Conservation (phyloP, 768 basidiomycete genomes). For the Glaciozyma antarctica region DNA sequence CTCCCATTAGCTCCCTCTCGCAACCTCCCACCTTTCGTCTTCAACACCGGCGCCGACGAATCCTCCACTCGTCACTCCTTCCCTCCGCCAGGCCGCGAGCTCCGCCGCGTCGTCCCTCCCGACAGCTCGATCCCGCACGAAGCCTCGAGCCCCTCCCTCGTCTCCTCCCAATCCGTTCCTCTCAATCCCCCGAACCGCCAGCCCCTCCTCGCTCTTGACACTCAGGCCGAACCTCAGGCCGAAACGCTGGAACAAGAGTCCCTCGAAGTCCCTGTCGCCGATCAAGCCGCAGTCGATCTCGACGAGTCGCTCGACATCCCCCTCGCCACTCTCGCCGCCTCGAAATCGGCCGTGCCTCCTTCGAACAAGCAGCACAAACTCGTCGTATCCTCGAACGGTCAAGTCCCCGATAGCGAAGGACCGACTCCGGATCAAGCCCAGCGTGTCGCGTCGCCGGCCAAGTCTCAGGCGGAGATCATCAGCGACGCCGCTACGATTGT, state of each 20-base stretch:
- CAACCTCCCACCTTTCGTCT: not conserved
- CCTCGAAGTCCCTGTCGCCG: not conserved
- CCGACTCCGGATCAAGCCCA: conserved; percentile 38
- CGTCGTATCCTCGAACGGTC: not conserved
- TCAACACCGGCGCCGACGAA: not conserved
- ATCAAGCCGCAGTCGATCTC: not conserved
- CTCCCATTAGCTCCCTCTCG: not conserved
- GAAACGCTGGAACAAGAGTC: too few species aligned
- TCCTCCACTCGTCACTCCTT: not conserved
- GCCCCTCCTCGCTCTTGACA: not conserved
- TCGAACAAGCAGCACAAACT: not conserved
- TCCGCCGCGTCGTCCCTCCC: conserved; percentile 3
- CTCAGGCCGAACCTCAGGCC: not conserved
- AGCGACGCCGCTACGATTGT: not conserved
- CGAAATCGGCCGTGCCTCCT: not conserved
- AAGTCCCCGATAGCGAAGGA: conserved; percentile 44
- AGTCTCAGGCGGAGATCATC: not conserved
- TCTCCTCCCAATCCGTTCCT: not conserved
- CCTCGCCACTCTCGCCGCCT: not conserved
- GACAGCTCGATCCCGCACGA: conserved; percentile 1
- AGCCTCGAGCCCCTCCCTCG: not conserved
- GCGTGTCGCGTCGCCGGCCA: conserved; percentile 12
- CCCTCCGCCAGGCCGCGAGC: conserved; percentile 3
- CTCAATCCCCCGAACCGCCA: not conserved
- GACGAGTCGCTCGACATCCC: not conserved